Evolutionary conservation across 2,329 filamentous ascomycete genomes (phyloP).

Genomic region (Arthrobotrys entomopaga): DNA sequence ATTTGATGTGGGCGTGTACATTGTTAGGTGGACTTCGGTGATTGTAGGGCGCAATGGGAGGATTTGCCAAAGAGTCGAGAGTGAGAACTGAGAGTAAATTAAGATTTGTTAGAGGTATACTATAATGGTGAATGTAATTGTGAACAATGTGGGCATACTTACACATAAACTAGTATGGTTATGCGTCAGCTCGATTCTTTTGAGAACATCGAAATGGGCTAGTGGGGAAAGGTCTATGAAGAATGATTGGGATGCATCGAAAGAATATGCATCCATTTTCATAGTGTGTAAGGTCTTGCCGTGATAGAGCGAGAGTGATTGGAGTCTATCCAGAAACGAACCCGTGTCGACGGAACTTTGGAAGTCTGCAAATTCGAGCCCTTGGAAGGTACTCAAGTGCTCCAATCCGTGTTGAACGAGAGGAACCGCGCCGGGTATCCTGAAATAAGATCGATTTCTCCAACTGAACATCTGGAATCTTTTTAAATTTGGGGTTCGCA

Average conservation of each 20-base stretch:
- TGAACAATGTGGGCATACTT: neutral
- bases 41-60: conserved; percentile 16
- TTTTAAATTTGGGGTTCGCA: conserved; percentile 28
- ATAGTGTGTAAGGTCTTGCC: conserved; percentile 13
- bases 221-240: neutral
- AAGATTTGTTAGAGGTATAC: conserved; percentile 6
- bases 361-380: conserved; percentile 21
- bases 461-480: conserved; percentile 9
- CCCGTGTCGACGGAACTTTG: neutral
- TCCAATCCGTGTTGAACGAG: neutral
- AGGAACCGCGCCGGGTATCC: neutral
- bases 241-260: neutral
- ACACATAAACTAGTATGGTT: conserved; percentile 6
- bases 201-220: neutral
- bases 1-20: neutral
- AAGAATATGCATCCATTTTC: neutral
- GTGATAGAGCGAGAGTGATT: neutral
- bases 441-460: neutral
- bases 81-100: too few species aligned
- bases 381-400: conserved; percentile 15
- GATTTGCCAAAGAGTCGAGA: conserved; percentile 5
- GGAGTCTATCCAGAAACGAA: neutral
- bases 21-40: conserved; percentile 28
- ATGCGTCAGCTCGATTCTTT: conserved; percentile 27
- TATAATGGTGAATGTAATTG: conserved; percentile 9